Percentiles rank a stretch among this genome's conserved stretches.
Evolutionary conservation across 2,329 filamentous ascomycete genomes (phyloP).

Genomic region (Domatiomyces catenatus): DNA sequence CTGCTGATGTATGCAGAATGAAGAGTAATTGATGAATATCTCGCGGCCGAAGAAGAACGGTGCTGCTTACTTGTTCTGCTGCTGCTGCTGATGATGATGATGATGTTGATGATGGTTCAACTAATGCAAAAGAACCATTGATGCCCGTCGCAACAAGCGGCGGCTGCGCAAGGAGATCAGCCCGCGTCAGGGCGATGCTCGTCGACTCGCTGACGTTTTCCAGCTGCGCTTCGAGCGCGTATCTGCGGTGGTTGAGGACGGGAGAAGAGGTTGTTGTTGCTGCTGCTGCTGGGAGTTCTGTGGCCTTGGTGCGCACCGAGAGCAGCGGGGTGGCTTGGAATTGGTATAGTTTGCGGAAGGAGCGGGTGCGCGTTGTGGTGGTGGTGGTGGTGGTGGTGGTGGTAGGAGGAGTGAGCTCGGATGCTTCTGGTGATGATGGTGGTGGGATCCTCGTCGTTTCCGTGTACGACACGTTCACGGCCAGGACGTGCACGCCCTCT

Average conservation of each 20-base stretch:
- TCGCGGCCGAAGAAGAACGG: constrained; percentile 40
- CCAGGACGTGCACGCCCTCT: constrained; percentile 83
- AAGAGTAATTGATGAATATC: constrained; percentile 53
- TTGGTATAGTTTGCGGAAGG: constrained; percentile 90
- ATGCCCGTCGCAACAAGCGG: constrained; percentile 37
- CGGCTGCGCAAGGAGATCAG: constrained; percentile 9
- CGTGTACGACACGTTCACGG: constrained; percentile 86
- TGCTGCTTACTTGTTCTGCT: constrained; percentile 16
- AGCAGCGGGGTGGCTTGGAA: constrained; percentile 85
- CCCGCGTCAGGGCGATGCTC: constrained; percentile 52
- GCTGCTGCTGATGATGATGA: constrained; percentile 1
- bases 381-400: constrained; percentile 41
- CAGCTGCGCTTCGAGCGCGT: constrained; percentile 81
- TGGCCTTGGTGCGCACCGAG: constrained; percentile 79
- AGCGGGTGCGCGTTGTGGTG: constrained; percentile 51
- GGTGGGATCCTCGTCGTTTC: constrained; percentile 52
- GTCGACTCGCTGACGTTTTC: constrained; percentile 83
- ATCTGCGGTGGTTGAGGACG: constrained; percentile 30
- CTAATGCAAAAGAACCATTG: too few relatives aligned
- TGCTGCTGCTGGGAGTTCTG: constrained; percentile 38
- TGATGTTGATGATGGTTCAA: constrained; percentile 17
- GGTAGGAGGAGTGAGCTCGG: constrained; percentile 82
- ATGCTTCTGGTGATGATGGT: constrained; percentile 49
- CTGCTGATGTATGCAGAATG: constrained; percentile 39
- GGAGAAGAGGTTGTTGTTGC: constrained; percentile 31